A percentile compares a stretch with the other conserved stretches of the same genome.
phyloP scores from a whole-genome alignment of 306 rosid genomes.

The Ceratonia siliqua region DNA sequence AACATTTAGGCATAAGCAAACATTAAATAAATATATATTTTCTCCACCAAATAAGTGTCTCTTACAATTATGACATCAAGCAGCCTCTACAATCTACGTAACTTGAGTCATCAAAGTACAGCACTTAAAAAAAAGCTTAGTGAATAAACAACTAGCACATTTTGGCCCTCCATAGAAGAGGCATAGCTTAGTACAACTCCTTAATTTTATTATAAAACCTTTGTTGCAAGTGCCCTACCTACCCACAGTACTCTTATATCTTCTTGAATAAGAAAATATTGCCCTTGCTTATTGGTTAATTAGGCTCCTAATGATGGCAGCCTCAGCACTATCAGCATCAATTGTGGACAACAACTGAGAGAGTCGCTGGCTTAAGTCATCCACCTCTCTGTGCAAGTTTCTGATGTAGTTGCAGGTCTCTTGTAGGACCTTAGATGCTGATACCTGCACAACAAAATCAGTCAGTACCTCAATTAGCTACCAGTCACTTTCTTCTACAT shows the following conservation, averaged over 20 bases:
- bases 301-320: conserved; percentile 89
- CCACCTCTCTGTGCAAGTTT: conserved; percentile 85
- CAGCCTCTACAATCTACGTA: conserved; percentile 11
- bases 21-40: conserved; percentile 14
- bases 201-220: conserved; percentile 35
- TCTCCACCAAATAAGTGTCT: conserved; percentile 28
- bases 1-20: neutral
- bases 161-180: conserved; percentile 40
- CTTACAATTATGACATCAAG: conserved; percentile 34
- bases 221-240: conserved; percentile 34
- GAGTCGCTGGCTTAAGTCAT: conserved; percentile 84
- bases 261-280: conserved; percentile 6
- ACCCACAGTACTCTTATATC: conserved; percentile 40
- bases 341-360: conserved; percentile 87
- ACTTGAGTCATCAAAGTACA: conserved; percentile 27
- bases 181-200: conserved; percentile 37
- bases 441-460: conserved; percentile 62
- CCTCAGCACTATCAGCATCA: conserved; percentile 93
- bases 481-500: conserved; percentile 6
- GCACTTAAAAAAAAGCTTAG: conserved; percentile 13
- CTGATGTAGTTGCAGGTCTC: conserved; percentile 97
- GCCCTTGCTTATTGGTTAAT: conserved; percentile 57
- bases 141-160: conserved; percentile 22
- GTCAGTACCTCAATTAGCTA: conserved; percentile 16
- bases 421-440: conserved; percentile 98